Evolutionary conservation across 495 filamentous ascomycete species (phyloP).

Genomic region (Apiosordaria backusii): DNA sequence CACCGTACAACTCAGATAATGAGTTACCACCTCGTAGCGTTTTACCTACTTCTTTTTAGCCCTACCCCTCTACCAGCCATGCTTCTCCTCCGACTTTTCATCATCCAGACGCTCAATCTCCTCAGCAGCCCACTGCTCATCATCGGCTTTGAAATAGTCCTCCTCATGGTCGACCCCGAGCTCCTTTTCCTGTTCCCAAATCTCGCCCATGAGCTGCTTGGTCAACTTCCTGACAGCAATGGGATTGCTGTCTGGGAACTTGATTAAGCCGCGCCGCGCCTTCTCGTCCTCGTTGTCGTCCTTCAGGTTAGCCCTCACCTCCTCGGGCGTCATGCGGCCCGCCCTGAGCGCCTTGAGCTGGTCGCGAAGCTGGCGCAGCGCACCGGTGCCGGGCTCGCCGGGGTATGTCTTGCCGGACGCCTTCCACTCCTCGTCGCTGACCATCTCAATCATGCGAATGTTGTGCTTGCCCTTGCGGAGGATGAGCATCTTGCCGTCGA

Average conservation of each 20-base stretch:
- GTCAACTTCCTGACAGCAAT: constrained; percentile 10
- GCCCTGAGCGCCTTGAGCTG: constrained; percentile 19
- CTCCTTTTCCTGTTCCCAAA: constrained; percentile 16
- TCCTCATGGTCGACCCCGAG: too few species aligned
- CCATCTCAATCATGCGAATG: constrained; percentile 65
- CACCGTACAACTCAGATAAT: not conserved
- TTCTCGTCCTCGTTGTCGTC: constrained; percentile 41
- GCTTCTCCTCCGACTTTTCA: not conserved
- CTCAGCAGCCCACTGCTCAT: too few species aligned
- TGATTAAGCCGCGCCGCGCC: constrained; percentile 7
- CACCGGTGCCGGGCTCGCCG: constrained; percentile 41
- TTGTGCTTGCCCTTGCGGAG: constrained; percentile 79
- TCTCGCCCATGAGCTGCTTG: constrained; percentile 19
- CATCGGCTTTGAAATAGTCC: too few species aligned
- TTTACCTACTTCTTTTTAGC: not conserved
- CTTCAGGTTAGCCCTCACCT: constrained; percentile 25
- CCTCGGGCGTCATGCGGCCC: not conserved
- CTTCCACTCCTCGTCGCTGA: constrained; percentile 66
- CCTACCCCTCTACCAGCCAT: not conserved
- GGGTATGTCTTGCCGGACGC: constrained; percentile 41
- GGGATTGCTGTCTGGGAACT: constrained; percentile 27
- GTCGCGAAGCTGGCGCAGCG: constrained; percentile 31
- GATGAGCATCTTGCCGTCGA: constrained; percentile 61
- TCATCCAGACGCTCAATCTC: too few species aligned
- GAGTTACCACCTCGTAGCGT: too few species aligned